A percentile compares a stretch with the other conserved stretches of the same genome.
phyloP scores from a whole-genome alignment of 2,329 filamentous ascomycete genomes.

The Didymellaceae sp. region DNA sequence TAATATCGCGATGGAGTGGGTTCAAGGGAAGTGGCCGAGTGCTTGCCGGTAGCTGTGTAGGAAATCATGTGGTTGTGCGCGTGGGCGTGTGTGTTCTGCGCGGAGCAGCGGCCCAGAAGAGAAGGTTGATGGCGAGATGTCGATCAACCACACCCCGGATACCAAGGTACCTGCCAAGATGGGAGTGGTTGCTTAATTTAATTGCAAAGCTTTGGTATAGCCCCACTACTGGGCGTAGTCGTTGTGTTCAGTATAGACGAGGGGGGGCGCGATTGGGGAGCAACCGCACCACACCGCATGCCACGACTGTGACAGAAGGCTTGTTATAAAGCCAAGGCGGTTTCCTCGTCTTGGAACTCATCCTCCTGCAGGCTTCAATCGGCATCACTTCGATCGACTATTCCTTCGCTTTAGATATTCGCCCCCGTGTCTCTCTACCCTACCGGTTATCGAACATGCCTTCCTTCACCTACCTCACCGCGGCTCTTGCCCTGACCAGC shows the following conservation, averaged over 20 bases:
- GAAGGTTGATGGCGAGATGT: conserved; percentile 34
- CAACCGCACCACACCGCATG: conserved; percentile 15
- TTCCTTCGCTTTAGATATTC: conserved; percentile 19
- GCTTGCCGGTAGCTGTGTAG: too few species aligned
- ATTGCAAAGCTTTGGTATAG: conserved; percentile 36
- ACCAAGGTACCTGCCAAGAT: conserved; percentile 42
- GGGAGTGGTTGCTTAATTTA: conserved; percentile 34
- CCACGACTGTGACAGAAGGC: conserved; percentile 20
- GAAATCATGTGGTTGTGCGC: conserved; percentile 13
- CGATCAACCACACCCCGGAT: conserved; percentile 22
- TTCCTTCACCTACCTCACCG: conserved; percentile 40
- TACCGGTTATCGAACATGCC: conserved; percentile 35
- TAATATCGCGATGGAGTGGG: conserved; percentile 13
- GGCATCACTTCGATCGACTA: conserved; percentile 20
- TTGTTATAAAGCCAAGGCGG: conserved; percentile 39
- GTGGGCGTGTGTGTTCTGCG: conserved; percentile 7
- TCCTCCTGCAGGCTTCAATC: conserved; percentile 25
- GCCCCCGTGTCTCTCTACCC: conserved; percentile 21
- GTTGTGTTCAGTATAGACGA: conserved; percentile 16
- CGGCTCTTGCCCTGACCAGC: conserved; percentile 39
- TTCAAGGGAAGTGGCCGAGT: conserved; percentile 8
- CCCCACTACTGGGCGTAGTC: conserved; percentile 11
- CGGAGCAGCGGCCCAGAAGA: conserved; percentile 33
- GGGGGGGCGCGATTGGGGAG: conserved; percentile 18
- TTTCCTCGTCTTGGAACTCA: conserved; percentile 26